Base-by-base conservation (phyloP, 768 basidiomycete species). In the Leucocoprinus birnbaumii region DNA sequence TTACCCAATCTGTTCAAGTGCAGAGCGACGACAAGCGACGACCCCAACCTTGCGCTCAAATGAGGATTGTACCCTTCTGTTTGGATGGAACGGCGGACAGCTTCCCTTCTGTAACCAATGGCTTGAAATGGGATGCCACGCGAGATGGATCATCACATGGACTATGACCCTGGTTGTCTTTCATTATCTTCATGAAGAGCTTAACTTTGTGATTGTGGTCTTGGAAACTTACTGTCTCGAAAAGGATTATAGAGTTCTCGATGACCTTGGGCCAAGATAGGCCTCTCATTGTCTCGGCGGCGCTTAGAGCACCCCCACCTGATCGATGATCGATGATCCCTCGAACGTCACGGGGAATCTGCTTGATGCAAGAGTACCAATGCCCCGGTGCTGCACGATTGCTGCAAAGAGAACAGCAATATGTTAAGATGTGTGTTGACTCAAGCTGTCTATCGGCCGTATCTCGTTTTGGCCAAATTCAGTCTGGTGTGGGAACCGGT, bases 401-500 rank as follows among this genome's bases (percentile, higher is more conserved):
- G 11, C 31, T 41, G 40, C 40, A 19, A 19, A 5, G 4, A 4
- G 4, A 16, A 41, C 18, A 5, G 4, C 40, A 41, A 41, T 41
- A 14, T 19, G 18, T 41, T 41, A 16, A 19, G 5, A 8, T 41
- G 22, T 5, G 14, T 6, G 45, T 31, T 31, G 31, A 31, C 31
- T 31, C 31, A 11, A 31, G 31, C 31, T 31, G 31, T 31, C 31
- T 5, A 25, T 46, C 22, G 25, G 3, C 45, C n/a, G 18, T 6
- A 25, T 26, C 45, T 25, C 3, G 25, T 22, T 26, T 18, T 9
- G 37, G 7, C 16, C 24, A 51, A 19, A 42, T 27, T 41, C n/a
- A 18, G 51, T 6, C 16, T 43, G n/a, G 51, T 44, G 51, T 53
- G 51, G 43, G 51, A 53, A 42, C 43, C 42, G 43, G 51, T 19